These are phyloP conservation scores for Sporobolomyces roseus DNA, from an alignment of 768 basidiomycete species.

Conservation along the genomic window DNA sequence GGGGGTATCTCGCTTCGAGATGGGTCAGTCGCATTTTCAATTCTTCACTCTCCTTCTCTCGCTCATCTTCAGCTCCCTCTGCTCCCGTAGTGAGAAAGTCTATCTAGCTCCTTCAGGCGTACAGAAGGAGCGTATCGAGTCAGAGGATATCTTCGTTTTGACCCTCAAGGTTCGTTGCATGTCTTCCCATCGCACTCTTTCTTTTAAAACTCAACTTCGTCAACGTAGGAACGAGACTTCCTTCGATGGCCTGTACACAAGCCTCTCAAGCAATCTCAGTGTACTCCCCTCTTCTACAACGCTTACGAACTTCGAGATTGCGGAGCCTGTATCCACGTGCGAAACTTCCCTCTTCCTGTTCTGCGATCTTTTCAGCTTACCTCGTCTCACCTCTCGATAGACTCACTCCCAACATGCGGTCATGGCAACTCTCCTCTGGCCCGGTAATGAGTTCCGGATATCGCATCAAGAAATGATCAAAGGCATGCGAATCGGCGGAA, in stretches of 20 bases:
- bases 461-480: slow-evolving; percentile 97
- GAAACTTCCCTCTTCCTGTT: background rate
- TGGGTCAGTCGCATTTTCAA: slow-evolving; percentile 36
- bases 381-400: background rate
- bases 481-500: slow-evolving; percentile 72
- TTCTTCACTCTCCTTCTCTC: background rate
- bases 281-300: slow-evolving; percentile 89
- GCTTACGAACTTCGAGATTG: slow-evolving; percentile 74
- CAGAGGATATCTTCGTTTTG: slow-evolving; percentile 80
- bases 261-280: slow-evolving; percentile 74
- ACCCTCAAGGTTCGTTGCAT: slow-evolving; percentile 54
- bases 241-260: slow-evolving; percentile 67
- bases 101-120: slow-evolving; percentile 85
- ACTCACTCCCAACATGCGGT: slow-evolving; percentile 88
- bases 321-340: slow-evolving; percentile 72
- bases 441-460: slow-evolving; percentile 66
- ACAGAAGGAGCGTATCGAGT: slow-evolving; percentile 80
- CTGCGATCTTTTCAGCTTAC: background rate
- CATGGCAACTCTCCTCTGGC: slow-evolving; percentile 77
- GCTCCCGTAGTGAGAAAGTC: slow-evolving; percentile 59
- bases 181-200: background rate
- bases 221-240: slow-evolving; percentile 64
- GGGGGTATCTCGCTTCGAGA: slow-evolving; percentile 47
- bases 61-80: slow-evolving; percentile 43
- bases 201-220: background rate